Conservation (phyloP, 2,329 filamentous ascomycete species). For the Endoconidiophora polonica region DNA sequence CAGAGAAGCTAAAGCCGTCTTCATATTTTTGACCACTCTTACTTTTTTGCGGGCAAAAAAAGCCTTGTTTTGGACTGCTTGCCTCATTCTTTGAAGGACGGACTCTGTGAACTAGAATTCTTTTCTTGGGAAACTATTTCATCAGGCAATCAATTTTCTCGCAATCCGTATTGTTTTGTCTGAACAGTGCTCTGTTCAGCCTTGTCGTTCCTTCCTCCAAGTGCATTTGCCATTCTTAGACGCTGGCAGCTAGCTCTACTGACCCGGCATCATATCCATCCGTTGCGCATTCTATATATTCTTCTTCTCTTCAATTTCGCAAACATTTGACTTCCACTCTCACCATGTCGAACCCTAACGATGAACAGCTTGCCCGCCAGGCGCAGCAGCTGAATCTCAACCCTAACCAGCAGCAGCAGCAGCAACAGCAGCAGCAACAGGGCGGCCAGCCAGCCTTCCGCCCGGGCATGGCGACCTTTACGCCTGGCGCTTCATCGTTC, state of each 20-base stretch:
- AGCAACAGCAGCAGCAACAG: constrained; percentile 38
- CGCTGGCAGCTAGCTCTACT: background rate
- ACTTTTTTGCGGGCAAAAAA: too few relatives aligned
- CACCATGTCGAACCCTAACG: constrained; percentile 77
- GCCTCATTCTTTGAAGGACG: too few relatives aligned
- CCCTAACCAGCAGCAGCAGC: constrained; percentile 51
- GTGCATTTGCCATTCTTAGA: background rate
- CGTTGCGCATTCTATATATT: background rate
- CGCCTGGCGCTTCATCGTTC: constrained; percentile 52
- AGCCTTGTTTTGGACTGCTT: too few relatives aligned
- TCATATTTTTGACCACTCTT: background rate
- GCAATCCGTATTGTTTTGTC: background rate
- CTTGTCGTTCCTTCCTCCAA: background rate
- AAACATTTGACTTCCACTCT: background rate
- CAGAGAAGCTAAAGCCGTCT: too few relatives aligned
- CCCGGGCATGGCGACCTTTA: constrained; percentile 36
- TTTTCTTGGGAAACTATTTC: too few relatives aligned
- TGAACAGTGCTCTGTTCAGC: background rate
- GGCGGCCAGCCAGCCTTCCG: constrained; percentile 30
- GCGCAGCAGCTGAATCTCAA: constrained; percentile 65
- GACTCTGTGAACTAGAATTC: too few relatives aligned
- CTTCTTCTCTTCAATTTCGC: background rate
- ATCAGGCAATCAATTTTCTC: background rate
- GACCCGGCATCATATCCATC: background rate
- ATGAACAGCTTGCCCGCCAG: constrained; percentile 80